phyloP scores from a whole-genome alignment of 306 rosid species.

The Medicago ruthenica region DNA sequence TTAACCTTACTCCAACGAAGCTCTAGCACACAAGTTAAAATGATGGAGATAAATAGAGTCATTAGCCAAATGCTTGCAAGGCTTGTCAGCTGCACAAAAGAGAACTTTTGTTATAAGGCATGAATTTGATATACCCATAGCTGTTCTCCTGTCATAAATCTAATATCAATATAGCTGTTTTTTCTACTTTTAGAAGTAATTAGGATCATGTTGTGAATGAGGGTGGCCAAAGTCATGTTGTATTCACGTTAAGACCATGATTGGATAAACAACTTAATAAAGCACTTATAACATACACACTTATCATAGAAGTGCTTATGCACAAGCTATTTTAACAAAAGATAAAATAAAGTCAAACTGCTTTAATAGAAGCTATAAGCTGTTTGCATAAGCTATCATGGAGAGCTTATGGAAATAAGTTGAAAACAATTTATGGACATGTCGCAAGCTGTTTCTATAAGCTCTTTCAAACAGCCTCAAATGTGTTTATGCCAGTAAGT shows the following conservation, averaged over 20 bases:
- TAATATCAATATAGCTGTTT: background rate
- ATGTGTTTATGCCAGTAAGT: too few species aligned
- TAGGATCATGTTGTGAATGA: background rate
- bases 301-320: too few species aligned
- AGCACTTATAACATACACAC: too few species aligned
- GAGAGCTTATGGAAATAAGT: too few species aligned
- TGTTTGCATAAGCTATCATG: too few species aligned
- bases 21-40: constrained; percentile 76
- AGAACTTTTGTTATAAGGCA: constrained; percentile 20
- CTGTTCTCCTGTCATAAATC: constrained; percentile 6
- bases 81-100: constrained; percentile 71
- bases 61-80: constrained; percentile 83
- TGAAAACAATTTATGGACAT: too few species aligned
- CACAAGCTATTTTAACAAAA: too few species aligned
- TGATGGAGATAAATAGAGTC: constrained; percentile 83
- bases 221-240: constrained; percentile 12
- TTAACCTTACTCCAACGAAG: constrained; percentile 91
- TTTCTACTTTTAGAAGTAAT: background rate
- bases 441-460: too few species aligned
- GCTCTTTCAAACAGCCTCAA: too few species aligned
- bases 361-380: too few species aligned
- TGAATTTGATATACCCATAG: constrained; percentile 21
- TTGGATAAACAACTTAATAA: too few species aligned
- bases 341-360: too few species aligned
- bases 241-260: background rate